phyloP scores from a whole-genome alignment of 73 alveolate species.

The Blepharisma stoltei region DNA sequence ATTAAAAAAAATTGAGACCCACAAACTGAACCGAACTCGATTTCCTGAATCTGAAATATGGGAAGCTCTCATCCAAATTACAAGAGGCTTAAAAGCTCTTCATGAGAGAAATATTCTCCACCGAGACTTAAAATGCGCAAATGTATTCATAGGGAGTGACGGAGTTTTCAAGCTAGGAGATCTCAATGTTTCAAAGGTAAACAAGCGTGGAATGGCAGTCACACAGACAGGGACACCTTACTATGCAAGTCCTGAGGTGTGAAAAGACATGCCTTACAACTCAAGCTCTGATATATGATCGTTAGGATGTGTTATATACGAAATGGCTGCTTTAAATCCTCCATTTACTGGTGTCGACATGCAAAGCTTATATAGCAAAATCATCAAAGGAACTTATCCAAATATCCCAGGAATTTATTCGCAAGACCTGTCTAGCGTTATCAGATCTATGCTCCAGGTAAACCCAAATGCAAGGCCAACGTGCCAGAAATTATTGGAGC shows the following conservation, averaged over 20 bases:
- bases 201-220: conserved; percentile 52
- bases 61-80: conserved; percentile 53
- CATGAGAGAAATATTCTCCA: conserved; percentile 59
- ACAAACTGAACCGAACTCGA: conserved; percentile 68
- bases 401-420: conserved; percentile 46
- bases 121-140: conserved; percentile 70
- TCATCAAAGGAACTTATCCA: conserved; percentile 40
- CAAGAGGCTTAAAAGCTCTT: conserved; percentile 51
- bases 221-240: conserved; percentile 66
- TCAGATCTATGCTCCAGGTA: conserved; percentile 41
- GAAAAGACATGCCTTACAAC: conserved; percentile 56
- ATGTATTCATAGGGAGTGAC: conserved; percentile 72
- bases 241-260: conserved; percentile 63
- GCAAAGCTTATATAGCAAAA: conserved; percentile 43
- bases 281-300: conserved; percentile 58
- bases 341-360: conserved; percentile 50
- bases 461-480: conserved; percentile 57
- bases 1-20: conserved; percentile 61
- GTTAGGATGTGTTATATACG: conserved; percentile 56
- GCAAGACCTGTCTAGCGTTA: conserved; percentile 34
- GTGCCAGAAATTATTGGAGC: conserved; percentile 41
- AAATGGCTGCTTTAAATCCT: conserved; percentile 48
- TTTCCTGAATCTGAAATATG: conserved; percentile 82
- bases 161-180: conserved; percentile 72
- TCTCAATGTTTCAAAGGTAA: conserved; percentile 53